Conservation (phyloP, 495 filamentous ascomycete genomes). For the Xylaria intraflava region DNA sequence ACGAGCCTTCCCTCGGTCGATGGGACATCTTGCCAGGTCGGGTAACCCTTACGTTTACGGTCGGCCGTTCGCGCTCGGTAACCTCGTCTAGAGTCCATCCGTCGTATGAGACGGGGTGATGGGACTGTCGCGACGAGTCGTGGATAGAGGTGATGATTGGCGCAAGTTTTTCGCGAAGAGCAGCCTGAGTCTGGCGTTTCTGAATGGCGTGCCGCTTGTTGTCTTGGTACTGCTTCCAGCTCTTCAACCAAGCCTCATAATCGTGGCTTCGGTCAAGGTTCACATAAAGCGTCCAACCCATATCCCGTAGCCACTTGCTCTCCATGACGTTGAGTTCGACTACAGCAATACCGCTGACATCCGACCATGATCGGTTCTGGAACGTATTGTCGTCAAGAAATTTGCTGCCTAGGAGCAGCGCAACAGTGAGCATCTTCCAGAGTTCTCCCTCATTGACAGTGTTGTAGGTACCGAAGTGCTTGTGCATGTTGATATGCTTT, state of each 20-base stretch:
- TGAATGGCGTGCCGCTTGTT: slow-evolving; percentile 52
- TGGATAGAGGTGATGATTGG: slow-evolving; percentile 61
- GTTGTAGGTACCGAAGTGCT: slow-evolving; percentile 47
- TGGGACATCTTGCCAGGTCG: slow-evolving; percentile 37
- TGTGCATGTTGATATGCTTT: slow-evolving; percentile 70
- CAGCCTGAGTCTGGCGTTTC: slow-evolving; percentile 27
- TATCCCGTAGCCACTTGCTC: slow-evolving; percentile 81
- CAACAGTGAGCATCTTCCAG: slow-evolving; percentile 85
- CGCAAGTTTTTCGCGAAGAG: slow-evolving; percentile 43
- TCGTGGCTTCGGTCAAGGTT: slow-evolving; percentile 76
- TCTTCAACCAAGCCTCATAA: slow-evolving; percentile 72
- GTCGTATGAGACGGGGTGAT: slow-evolving; percentile 34
- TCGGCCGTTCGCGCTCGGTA: slow-evolving; percentile 44
- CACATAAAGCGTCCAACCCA: slow-evolving; percentile 82
- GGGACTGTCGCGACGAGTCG: slow-evolving; percentile 31
- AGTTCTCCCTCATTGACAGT: slow-evolving; percentile 60
- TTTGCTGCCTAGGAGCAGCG: slow-evolving; percentile 89
- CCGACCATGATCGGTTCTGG: slow-evolving; percentile 97
- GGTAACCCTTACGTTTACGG: slow-evolving; percentile 39
- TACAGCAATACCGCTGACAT: slow-evolving; percentile 90
- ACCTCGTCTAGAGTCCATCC: slow-evolving; percentile 48
- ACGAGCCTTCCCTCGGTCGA: slow-evolving; percentile 44
- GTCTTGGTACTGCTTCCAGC: slow-evolving; percentile 75
- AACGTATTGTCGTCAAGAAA: slow-evolving; percentile 99
- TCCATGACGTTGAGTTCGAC: slow-evolving; percentile 84